Conservation (phyloP, 768 basidiomycete species). For the Daedalea quercina region DNA sequence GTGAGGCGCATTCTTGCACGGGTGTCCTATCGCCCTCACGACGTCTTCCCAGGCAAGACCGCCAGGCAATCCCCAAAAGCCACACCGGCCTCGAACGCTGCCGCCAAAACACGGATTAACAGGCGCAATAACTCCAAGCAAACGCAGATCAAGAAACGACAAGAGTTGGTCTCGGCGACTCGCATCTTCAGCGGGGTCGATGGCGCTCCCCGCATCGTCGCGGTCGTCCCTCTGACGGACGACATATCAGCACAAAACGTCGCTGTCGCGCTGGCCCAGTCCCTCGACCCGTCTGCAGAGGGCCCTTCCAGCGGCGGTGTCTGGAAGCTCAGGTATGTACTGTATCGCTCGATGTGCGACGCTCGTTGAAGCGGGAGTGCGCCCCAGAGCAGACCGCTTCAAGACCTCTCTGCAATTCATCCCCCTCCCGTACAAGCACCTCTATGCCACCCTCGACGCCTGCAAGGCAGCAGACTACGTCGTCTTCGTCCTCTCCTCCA, state of each 20-base stretch:
- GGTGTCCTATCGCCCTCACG: not conserved
- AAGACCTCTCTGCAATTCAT: slow-evolving; percentile 89
- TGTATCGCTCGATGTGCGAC: not conserved
- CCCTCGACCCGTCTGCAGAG: slow-evolving; percentile 48
- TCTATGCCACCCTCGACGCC: slow-evolving; percentile 78
- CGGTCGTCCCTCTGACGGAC: slow-evolving; percentile 75
- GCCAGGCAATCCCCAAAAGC: slow-evolving; percentile 50
- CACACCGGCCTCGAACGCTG: slow-evolving; percentile 37
- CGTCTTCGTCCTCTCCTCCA: slow-evolving; percentile 75
- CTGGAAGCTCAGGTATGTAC: slow-evolving; percentile 62
- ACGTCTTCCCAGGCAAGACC: slow-evolving; percentile 42
- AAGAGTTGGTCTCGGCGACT: slow-evolving; percentile 58
- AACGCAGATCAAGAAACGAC: slow-evolving; percentile 64
- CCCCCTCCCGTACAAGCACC: slow-evolving; percentile 59
- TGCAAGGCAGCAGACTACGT: slow-evolving; percentile 89
- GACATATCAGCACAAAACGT: slow-evolving; percentile 51
- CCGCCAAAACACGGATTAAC: slow-evolving; percentile 69
- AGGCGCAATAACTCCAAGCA: slow-evolving; percentile 85
- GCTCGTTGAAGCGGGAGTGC: not conserved
- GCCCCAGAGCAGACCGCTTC: slow-evolving; percentile 73
- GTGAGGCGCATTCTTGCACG: slow-evolving; percentile 26
- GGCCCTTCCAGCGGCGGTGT: slow-evolving; percentile 47
- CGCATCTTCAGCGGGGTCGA: slow-evolving; percentile 76
- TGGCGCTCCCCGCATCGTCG: slow-evolving; percentile 79
- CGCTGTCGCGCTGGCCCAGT: slow-evolving; percentile 50